phyloP scores from a whole-genome alignment of 2,329 filamentous ascomycete species.

The Acarospora socialis region DNA sequence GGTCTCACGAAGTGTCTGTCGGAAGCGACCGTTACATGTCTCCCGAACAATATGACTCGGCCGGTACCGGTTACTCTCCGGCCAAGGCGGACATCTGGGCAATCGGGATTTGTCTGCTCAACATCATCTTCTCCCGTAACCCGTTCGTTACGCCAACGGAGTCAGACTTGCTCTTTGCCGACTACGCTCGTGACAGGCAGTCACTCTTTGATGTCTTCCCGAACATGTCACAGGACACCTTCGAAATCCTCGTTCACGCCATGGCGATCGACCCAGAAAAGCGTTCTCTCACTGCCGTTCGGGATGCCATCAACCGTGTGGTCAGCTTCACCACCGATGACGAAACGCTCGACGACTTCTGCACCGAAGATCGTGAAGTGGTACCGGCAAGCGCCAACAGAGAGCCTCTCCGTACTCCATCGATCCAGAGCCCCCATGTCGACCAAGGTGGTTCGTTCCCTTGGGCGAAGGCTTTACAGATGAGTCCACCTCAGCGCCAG shows the following conservation, averaged over 20 bases:
- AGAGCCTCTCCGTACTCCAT: conserved; percentile 88
- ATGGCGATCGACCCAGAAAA: conserved; percentile 83
- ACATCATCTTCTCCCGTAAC: conserved; percentile 92
- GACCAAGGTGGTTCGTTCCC: conserved; percentile 71
- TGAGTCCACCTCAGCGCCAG: conserved; percentile 61
- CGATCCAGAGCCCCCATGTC: conserved; percentile 73
- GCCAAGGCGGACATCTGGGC: conserved; percentile 94
- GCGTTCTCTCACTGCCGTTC: conserved; percentile 65
- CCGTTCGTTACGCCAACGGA: conserved; percentile 84
- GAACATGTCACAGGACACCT: conserved; percentile 96
- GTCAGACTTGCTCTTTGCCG: conserved; percentile 81
- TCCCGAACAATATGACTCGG: conserved; percentile 90
- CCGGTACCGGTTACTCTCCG: conserved; percentile 75
- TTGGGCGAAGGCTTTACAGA: conserved; percentile 82
- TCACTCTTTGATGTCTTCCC: conserved; percentile 96
- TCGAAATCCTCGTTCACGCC: conserved; percentile 79
- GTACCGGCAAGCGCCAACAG: conserved; percentile 74
- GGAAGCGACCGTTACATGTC: conserved; percentile 99
- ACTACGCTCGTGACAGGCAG: conserved; percentile 87
- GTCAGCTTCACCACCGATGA: conserved; percentile 90
- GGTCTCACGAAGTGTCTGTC: conserved; percentile 85
- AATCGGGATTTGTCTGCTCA: conserved; percentile 89
- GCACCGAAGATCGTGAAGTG: conserved; percentile 61
- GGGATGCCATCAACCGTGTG: conserved; percentile 62
- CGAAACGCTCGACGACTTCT: conserved; percentile 86